Percentiles rank a stretch among this genome's conserved stretches.
phyloP scores from a whole-genome alignment of 1,284 basidiomycete species.

The Rhizoctonia solani region DNA sequence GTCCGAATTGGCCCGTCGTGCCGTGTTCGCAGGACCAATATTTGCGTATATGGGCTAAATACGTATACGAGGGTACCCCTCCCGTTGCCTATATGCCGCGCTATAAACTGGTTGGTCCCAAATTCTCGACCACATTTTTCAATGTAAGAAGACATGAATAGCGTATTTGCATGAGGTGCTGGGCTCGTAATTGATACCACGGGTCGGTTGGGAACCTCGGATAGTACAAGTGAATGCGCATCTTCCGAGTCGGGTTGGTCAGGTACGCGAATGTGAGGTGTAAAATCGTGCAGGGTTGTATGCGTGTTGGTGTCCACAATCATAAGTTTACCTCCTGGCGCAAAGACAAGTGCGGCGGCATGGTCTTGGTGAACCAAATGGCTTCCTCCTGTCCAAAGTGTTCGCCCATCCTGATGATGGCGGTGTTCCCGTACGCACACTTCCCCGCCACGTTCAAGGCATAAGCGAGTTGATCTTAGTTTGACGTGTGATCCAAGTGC shows the following conservation, averaged over 20 bases:
- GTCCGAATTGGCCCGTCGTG: constrained; percentile 14
- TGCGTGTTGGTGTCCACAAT: constrained; percentile 24
- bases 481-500: constrained; percentile 22
- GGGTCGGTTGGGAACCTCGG: background rate
- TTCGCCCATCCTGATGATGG: constrained; percentile 3
- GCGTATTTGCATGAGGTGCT: constrained; percentile 9
- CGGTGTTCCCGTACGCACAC: constrained; percentile 1
- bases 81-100: constrained; percentile 22
- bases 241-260: background rate
- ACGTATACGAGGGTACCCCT: constrained; percentile 27
- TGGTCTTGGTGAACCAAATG: constrained; percentile 23
- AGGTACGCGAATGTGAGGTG: constrained; percentile 29
- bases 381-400: constrained; percentile 31
- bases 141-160: constrained; percentile 26
- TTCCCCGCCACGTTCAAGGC: constrained; percentile 21
- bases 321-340: constrained; percentile 31
- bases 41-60: constrained; percentile 36
- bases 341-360: constrained; percentile 29
- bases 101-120: constrained; percentile 16
- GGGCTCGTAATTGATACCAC: constrained; percentile 16
- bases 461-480: constrained; percentile 5
- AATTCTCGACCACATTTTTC: constrained; percentile 6
- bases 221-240: constrained; percentile 14
- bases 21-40: constrained; percentile 32
- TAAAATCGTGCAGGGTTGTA: constrained; percentile 30